Evolutionary conservation across 106 monocot genomes (phyloP).

Genomic region (Phalaenopsis aphrodite): DNA sequence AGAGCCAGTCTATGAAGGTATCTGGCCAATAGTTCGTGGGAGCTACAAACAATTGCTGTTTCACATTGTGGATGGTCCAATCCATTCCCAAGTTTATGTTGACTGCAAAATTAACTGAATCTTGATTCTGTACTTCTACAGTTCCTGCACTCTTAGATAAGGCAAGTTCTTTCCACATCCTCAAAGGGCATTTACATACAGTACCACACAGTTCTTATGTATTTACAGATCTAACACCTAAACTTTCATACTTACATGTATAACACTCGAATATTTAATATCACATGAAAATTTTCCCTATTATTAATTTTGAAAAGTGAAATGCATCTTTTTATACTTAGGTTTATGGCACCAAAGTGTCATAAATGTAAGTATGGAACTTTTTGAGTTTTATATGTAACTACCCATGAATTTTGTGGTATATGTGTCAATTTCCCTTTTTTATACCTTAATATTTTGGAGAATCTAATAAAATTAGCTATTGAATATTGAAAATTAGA

Average conservation of each 20-base stretch:
- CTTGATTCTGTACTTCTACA: not conserved
- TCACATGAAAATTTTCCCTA: too few species aligned
- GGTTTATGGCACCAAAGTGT: too few species aligned
- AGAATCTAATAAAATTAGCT: not conserved
- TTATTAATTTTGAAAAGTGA: too few species aligned
- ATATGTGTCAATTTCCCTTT: too few species aligned
- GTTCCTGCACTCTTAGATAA: not conserved
- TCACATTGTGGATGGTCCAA: not conserved
- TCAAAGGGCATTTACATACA: not conserved
- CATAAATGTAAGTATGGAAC: too few species aligned
- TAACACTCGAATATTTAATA: too few species aligned
- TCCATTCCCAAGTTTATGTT: not conserved
- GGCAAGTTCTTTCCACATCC: not conserved
- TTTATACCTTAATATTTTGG: not conserved
- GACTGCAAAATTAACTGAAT: not conserved
- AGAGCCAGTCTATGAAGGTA: not conserved
- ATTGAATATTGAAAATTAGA: not conserved
- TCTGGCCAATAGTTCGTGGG: not conserved
- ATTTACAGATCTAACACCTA: too few species aligned
- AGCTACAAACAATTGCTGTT: not conserved
- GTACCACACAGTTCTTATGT: too few species aligned
- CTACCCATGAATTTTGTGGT: too few species aligned
- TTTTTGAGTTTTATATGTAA: too few species aligned
- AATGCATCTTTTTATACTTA: too few species aligned
- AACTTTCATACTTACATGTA: too few species aligned